Evolutionary conservation across 352 stramenopile species (phyloP).

Genomic region (Phytopythium sindhum): DNA sequence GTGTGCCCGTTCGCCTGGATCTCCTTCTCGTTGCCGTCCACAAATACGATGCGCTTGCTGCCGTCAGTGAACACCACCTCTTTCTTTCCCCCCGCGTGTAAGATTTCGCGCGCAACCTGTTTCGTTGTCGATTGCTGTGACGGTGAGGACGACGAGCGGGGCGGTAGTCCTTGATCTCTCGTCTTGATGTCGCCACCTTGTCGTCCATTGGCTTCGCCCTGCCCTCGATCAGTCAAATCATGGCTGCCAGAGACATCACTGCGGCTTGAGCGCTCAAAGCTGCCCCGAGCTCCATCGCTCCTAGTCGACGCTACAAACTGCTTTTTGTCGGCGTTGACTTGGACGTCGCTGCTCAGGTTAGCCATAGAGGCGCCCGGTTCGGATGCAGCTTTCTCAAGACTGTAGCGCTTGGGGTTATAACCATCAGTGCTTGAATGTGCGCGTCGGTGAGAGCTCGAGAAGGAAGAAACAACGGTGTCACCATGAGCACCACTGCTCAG

Average conservation of each 20-base stretch:
- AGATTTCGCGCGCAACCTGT: slow-evolving; percentile 32
- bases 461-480: background rate
- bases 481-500: background rate
- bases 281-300: background rate
- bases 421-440: slow-evolving; percentile 14
- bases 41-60: slow-evolving; percentile 78
- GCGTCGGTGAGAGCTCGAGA: background rate
- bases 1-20: slow-evolving; percentile 84
- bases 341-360: background rate
- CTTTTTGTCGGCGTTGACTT: background rate
- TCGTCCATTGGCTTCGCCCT: background rate
- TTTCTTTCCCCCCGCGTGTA: slow-evolving; percentile 53
- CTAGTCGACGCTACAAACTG: background rate
- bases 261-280: background rate
- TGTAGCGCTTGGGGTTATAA: slow-evolving; percentile 36
- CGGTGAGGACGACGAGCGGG: background rate
- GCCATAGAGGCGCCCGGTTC: slow-evolving; percentile 9
- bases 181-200: background rate
- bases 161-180: background rate
- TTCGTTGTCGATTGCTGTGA: slow-evolving; percentile 12
- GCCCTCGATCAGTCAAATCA: background rate
- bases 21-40: slow-evolving; percentile 94
- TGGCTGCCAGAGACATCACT: too few relatives aligned
- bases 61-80: slow-evolving; percentile 59
- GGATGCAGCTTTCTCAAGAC: slow-evolving; percentile 18